phyloP scores from a whole-genome alignment of 257 asterid genomes.

The Przewalskia tangutica region DNA sequence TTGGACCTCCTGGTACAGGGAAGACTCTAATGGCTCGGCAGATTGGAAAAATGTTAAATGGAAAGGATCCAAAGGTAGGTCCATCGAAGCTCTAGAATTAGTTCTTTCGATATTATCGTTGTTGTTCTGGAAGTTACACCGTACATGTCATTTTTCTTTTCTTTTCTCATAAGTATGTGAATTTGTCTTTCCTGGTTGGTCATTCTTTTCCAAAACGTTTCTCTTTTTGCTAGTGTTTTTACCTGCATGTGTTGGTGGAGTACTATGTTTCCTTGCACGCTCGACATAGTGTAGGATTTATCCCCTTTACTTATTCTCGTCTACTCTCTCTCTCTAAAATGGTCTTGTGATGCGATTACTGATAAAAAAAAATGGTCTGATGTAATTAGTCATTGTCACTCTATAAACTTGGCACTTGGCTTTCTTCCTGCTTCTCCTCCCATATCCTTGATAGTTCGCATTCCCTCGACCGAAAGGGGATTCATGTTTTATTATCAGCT shows the following conservation, averaged over 20 bases:
- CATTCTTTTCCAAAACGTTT: neutral
- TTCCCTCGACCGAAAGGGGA: neutral
- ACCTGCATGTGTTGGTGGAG: neutral
- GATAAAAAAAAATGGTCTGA: neutral
- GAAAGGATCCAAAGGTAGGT: slow-evolving; percentile 95
- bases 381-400: neutral
- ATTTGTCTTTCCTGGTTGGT: neutral
- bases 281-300: neutral
- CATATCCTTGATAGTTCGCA: neutral
- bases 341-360: neutral
- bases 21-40: slow-evolving; percentile 99
- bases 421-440: neutral
- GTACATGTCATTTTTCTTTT: neutral
- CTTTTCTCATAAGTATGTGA: neutral
- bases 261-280: neutral
- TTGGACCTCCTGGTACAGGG: slow-evolving; percentile 99
- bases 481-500: neutral
- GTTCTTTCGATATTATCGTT: neutral
- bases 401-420: neutral
- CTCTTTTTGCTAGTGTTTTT: neutral
- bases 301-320: neutral
- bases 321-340: neutral
- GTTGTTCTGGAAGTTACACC: neutral
- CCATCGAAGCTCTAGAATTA: neutral
- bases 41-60: slow-evolving; percentile 93